These are phyloP conservation scores for Cymbopogon flexuosus DNA, from an alignment of 202 grass and related monocot genomes.

Conservation along the genomic window DNA sequence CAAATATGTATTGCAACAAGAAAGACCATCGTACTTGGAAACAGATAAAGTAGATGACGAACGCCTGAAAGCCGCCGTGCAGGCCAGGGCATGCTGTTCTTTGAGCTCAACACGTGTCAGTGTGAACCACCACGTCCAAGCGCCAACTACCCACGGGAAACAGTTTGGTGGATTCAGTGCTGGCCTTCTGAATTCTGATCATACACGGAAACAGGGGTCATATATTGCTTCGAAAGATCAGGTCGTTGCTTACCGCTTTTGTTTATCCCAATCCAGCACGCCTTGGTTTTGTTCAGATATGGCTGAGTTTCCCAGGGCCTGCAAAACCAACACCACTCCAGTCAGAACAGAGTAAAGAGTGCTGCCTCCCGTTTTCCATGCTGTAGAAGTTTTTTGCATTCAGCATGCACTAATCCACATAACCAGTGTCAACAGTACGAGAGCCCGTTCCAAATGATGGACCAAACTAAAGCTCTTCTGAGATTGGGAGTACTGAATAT, in stretches of 20 bases:
- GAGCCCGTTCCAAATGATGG: slow-evolving; percentile 3
- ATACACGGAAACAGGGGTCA: background rate
- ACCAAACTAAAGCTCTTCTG: background rate
- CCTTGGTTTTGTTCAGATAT: slow-evolving; percentile 14
- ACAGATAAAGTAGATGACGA: slow-evolving; percentile 23
- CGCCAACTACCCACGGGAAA: slow-evolving; percentile 31
- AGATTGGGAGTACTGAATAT: slow-evolving; percentile 1
- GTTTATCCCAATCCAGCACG: slow-evolving; percentile 24
- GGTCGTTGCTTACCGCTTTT: slow-evolving; percentile 25
- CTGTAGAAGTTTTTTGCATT: background rate
- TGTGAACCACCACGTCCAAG: slow-evolving; percentile 27
- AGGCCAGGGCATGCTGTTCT: background rate
- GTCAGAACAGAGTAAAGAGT: background rate
- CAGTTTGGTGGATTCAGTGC: slow-evolving; percentile 23
- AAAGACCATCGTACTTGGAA: slow-evolving; percentile 6
- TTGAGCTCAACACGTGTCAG: slow-evolving; percentile 28
- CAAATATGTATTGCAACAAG: background rate
- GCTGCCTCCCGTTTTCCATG: slow-evolving; percentile 9
- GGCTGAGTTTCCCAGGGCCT: background rate
- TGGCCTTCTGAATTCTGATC: background rate
- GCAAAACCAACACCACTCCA: background rate
- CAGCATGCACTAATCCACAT: slow-evolving; percentile 7
- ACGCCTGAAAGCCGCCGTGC: background rate
- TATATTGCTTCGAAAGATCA: slow-evolving; percentile 37
- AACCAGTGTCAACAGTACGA: background rate